Evolutionary conservation across 345 rosid species (phyloP).

Genomic region (Mangifera indica): DNA sequence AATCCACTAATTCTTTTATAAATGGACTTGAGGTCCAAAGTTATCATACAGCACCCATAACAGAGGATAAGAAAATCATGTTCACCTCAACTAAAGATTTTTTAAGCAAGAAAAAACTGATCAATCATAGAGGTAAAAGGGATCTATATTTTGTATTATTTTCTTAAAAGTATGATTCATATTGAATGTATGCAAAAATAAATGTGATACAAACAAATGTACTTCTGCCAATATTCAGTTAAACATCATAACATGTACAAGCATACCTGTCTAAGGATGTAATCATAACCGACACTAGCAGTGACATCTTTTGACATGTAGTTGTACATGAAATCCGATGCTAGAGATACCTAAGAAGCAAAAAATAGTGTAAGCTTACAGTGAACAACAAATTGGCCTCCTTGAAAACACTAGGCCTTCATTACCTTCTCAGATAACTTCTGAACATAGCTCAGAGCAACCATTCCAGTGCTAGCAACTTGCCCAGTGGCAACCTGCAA

Average conservation of each 20-base stretch:
- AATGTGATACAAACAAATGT: neutral
- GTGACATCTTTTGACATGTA: conserved; percentile 83
- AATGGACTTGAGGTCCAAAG: too few species aligned
- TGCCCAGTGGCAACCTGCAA: conserved; percentile 89
- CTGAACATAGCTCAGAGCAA: conserved; percentile 89
- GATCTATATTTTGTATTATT: neutral
- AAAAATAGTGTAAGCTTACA: conserved; percentile 11
- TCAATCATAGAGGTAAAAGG: neutral
- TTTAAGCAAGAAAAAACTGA: neutral
- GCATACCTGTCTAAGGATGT: conserved; percentile 91
- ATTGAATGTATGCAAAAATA: neutral
- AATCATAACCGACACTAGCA: conserved; percentile 92
- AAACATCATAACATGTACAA: conserved; percentile 10
- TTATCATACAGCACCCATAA: too few species aligned
- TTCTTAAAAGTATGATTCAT: neutral
- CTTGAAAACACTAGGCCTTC: neutral
- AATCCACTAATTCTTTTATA: too few species aligned
- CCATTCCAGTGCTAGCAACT: conserved; percentile 92
- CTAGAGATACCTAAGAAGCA: conserved; percentile 73
- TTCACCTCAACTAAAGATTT: too few species aligned
- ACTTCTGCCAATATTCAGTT: neutral
- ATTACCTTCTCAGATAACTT: conserved; percentile 93
- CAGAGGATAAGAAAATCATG: too few species aligned
- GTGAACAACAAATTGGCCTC: neutral
- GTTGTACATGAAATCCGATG: conserved; percentile 86